Evolutionary conservation across 306 rosid genomes (phyloP).

Genomic region (Cicer judaicum): DNA sequence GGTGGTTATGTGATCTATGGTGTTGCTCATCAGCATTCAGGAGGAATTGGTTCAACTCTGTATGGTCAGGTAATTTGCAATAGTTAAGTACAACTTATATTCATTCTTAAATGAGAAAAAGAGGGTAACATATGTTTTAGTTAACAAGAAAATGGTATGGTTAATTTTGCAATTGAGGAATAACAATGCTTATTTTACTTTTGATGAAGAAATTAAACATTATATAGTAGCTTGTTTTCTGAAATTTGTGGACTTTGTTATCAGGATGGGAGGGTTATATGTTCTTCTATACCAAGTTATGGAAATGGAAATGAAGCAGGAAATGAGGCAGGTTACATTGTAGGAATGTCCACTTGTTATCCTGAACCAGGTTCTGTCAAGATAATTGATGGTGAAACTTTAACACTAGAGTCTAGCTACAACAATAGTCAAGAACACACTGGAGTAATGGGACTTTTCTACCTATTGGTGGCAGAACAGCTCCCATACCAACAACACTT

Average conservation of each 20-base stretch:
- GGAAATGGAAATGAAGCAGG: slow-evolving; percentile 75
- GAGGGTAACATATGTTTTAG: not conserved
- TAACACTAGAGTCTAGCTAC: slow-evolving; percentile 61
- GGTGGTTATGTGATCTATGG: slow-evolving; percentile 75
- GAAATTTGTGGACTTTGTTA: slow-evolving; percentile 6
- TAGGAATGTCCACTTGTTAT: slow-evolving; percentile 89
- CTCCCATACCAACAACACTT: slow-evolving; percentile 48
- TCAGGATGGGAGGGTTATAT: slow-evolving; percentile 75
- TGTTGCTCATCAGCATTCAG: slow-evolving; percentile 83
- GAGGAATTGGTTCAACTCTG: slow-evolving; percentile 66
- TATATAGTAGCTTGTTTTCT: slow-evolving; percentile 12
- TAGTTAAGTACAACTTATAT: not conserved
- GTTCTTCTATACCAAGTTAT: slow-evolving; percentile 74
- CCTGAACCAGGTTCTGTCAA: slow-evolving; percentile 69
- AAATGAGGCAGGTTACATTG: slow-evolving; percentile 67
- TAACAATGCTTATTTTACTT: not conserved
- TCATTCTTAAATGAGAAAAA: not conserved
- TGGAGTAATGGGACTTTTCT: slow-evolving; percentile 83
- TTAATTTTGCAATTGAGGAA: not conserved
- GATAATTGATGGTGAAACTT: slow-evolving; percentile 62
- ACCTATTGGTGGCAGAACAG: slow-evolving; percentile 67
- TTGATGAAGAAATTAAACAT: not conserved
- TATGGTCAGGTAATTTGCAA: slow-evolving; percentile 65
- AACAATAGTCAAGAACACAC: slow-evolving; percentile 47
- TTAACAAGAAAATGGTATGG: not conserved